Percentiles rank a stretch among this genome's conserved stretches.
Evolutionary conservation across 768 basidiomycete genomes (phyloP).

Genomic region (Mycena polygramma): DNA sequence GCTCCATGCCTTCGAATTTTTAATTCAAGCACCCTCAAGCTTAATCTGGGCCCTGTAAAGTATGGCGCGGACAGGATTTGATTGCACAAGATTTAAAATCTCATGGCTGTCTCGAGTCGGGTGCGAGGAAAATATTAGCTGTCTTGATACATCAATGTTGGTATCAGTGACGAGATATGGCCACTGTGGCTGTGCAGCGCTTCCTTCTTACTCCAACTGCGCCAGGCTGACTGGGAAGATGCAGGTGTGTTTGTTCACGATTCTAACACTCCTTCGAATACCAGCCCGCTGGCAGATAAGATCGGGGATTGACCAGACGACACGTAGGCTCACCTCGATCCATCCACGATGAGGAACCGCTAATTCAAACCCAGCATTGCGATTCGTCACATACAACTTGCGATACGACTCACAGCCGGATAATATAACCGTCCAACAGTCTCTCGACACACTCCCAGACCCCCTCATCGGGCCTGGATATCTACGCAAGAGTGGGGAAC

Average conservation of each 20-base stretch:
- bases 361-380: slow-evolving; percentile 39
- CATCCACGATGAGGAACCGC: not conserved
- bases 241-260: slow-evolving; percentile 21
- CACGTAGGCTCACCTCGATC: not conserved
- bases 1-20: too few relatives aligned
- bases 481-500: slow-evolving; percentile 52
- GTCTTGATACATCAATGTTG: too few relatives aligned
- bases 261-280: slow-evolving; percentile 9
- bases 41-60: too few relatives aligned
- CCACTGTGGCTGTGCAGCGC: too few relatives aligned
- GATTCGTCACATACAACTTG: slow-evolving; percentile 64
- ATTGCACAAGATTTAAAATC: too few relatives aligned
- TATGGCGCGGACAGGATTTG: too few relatives aligned
- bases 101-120: too few relatives aligned
- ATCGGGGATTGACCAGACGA: not conserved
- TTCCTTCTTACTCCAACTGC: not conserved
- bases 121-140: too few relatives aligned
- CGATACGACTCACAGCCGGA: slow-evolving; percentile 68
- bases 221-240: not conserved
- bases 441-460: slow-evolving; percentile 57
- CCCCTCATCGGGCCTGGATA: slow-evolving; percentile 54
- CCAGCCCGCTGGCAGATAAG: slow-evolving; percentile 20
- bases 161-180: too few relatives aligned
- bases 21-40: too few relatives aligned
- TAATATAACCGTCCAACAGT: slow-evolving; percentile 61